A percentile compares a stretch with the other conserved stretches of the same genome.
Conservation (phyloP, 2,329 filamentous ascomycete genomes). For the Sporothrix mexicana region DNA sequence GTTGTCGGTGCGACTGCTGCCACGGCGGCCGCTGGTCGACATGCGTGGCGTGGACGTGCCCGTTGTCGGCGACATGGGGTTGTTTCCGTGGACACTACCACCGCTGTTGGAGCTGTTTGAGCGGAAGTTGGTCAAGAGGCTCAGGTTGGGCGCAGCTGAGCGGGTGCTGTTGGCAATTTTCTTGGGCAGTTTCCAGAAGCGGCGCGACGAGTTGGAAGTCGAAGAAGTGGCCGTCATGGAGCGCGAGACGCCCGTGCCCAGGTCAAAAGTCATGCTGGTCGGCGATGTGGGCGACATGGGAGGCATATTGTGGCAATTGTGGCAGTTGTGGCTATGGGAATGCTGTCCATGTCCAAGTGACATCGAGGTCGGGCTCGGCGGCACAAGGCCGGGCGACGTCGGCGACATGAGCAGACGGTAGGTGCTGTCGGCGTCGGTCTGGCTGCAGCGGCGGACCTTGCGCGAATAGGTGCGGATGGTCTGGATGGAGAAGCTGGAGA, state of each 20-base stretch:
- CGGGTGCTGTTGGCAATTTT: slow-evolving; percentile 26
- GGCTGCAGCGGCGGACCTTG: slow-evolving; percentile 54
- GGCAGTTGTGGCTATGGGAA: no score
- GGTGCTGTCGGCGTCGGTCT: slow-evolving; percentile 37
- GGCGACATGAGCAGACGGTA: slow-evolving; percentile 35
- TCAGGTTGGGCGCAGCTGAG: slow-evolving; percentile 8
- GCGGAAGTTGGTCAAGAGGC: slow-evolving; percentile 10
- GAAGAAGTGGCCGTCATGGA: not conserved
- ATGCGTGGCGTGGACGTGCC: not conserved
- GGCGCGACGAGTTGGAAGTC: slow-evolving; percentile 24
- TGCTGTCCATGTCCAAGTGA: not conserved
- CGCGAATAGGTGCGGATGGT: slow-evolving; percentile 62
- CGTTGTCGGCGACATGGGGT: slow-evolving; percentile 9
- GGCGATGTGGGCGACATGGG: slow-evolving; percentile 45
- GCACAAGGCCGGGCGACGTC: not conserved
- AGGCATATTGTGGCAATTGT: not conserved
- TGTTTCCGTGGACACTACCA: not conserved
- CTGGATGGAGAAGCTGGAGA: slow-evolving; percentile 61
- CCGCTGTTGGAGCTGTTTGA: slow-evolving; percentile 6
- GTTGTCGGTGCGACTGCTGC: slow-evolving; percentile 23
- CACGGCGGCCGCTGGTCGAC: slow-evolving; percentile 6
- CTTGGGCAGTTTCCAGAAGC: slow-evolving; percentile 37
- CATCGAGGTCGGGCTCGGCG: slow-evolving; percentile 1
- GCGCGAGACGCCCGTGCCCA: not conserved
- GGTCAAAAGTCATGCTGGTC: slow-evolving; percentile 25